These are phyloP conservation scores for Chenopodium album DNA, from an alignment of 148 eudicot genomes.

Conservation along the genomic window DNA sequence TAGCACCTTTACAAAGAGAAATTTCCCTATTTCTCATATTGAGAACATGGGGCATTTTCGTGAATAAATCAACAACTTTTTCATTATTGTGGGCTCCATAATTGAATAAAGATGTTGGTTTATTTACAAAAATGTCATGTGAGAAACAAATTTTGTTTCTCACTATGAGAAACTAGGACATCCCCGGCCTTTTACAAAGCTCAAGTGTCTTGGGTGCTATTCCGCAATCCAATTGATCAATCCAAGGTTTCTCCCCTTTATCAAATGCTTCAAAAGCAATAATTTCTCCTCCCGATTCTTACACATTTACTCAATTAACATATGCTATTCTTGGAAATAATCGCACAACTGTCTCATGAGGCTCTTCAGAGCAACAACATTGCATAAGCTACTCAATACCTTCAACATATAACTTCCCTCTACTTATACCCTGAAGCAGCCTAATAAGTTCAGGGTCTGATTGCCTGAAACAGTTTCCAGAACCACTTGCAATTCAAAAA, in stretches of 20 bases:
- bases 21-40: too few relatives aligned
- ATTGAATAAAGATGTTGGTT: too few relatives aligned
- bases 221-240: slow-evolving; percentile 41
- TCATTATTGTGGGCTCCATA: too few relatives aligned
- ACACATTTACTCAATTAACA: slow-evolving; percentile 49
- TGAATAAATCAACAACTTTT: too few relatives aligned
- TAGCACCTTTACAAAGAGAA: slow-evolving; percentile 42
- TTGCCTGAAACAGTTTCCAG: slow-evolving; percentile 61
- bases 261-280: slow-evolving; percentile 49
- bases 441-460: slow-evolving; percentile 43
- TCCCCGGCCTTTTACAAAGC: slow-evolving; percentile 21
- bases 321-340: slow-evolving; percentile 54
- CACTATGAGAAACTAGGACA: too few relatives aligned
- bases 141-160: too few relatives aligned
- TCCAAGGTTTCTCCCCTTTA: slow-evolving; percentile 42
- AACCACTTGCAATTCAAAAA: slow-evolving; percentile 52
- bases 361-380: slow-evolving; percentile 36
- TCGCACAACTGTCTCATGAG: slow-evolving; percentile 46
- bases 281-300: slow-evolving; percentile 33
- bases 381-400: slow-evolving; percentile 41
- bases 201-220: slow-evolving; percentile 46
- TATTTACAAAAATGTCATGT: too few relatives aligned
- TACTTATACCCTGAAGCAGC: slow-evolving; percentile 61
- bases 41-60: too few relatives aligned
- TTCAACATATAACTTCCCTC: slow-evolving; percentile 40